Conservation (phyloP, 495 filamentous ascomycete species). For the Neohortaea acidophila region DNA sequence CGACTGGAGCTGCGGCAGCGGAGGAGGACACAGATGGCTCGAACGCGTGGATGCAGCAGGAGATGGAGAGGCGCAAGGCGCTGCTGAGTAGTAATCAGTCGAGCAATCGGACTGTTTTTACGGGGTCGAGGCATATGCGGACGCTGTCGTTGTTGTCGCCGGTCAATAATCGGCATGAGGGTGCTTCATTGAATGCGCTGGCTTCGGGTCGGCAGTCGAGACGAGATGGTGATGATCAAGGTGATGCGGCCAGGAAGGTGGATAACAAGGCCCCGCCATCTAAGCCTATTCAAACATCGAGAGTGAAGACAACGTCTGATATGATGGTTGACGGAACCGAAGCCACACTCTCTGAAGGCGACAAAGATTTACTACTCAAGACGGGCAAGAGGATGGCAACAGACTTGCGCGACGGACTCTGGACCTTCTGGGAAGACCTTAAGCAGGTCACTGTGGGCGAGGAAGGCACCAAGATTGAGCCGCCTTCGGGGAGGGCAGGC, state of each 20-base stretch:
- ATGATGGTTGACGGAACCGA: constrained; percentile 18
- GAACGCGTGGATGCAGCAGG: constrained; percentile 30
- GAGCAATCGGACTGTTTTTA: constrained; percentile 43
- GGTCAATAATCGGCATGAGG: no score
- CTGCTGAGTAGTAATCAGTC: constrained; percentile 31
- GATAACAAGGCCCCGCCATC: not conserved
- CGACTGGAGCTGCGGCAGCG: constrained; percentile 4
- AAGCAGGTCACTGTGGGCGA: constrained; percentile 90
- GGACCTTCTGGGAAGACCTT: constrained; percentile 92
- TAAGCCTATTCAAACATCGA: not conserved
- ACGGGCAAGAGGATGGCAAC: constrained; percentile 78
- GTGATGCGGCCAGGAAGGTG: no score
- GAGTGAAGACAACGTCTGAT: constrained; percentile 22
- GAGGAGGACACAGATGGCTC: constrained; percentile 27
- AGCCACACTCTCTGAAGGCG: constrained; percentile 26
- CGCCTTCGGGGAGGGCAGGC: constrained; percentile 1
- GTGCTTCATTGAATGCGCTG: no score
- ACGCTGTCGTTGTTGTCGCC: constrained; percentile 78
- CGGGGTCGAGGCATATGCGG: constrained; percentile 59
- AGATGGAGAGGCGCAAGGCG: constrained; percentile 47
- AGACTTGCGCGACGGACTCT: constrained; percentile 78
- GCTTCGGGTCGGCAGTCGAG: no score
- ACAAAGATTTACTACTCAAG: constrained; percentile 41
- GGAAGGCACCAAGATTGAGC: constrained; percentile 39
- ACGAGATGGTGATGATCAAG: no score